These are phyloP conservation scores for Usnea hakonensis DNA, from an alignment of 495 filamentous ascomycete genomes.

Conservation along the genomic window DNA sequence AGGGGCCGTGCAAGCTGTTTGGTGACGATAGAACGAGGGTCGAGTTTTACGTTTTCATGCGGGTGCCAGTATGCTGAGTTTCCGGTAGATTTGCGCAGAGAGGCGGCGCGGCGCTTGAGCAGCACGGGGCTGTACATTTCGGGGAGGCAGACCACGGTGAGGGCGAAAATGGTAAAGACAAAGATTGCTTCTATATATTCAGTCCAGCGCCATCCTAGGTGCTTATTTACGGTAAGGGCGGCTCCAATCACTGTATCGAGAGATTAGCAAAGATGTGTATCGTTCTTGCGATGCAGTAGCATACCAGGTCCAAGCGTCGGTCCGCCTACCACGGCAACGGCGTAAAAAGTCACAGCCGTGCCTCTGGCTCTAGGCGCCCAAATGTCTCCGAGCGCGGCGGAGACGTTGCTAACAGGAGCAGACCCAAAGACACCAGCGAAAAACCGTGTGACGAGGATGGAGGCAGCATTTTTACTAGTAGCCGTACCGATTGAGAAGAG, in stretches of 20 bases:
- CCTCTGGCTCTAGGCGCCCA: not conserved
- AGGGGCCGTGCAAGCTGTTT: not conserved
- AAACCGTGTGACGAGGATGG: conserved; percentile 55
- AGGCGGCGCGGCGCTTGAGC: not conserved
- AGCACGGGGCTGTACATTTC: not conserved
- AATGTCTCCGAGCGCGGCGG: conserved; percentile 54
- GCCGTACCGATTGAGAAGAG: conserved; percentile 2
- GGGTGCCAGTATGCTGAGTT: not conserved
- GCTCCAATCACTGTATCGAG: not conserved
- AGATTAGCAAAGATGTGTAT: not conserved
- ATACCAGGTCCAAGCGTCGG: not conserved
- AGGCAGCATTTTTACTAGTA: conserved; percentile 13
- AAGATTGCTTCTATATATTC: not conserved
- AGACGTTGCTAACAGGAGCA: conserved; percentile 54
- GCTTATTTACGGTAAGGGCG: not conserved
- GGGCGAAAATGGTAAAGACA: not conserved
- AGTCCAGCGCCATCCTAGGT: not conserved
- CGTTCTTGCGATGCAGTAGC: not conserved
- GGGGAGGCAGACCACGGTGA: not conserved
- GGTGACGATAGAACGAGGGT: not conserved
- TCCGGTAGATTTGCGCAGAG: not conserved
- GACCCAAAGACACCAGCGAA: conserved; percentile 55
- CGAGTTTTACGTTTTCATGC: not conserved
- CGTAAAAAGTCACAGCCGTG: not conserved
- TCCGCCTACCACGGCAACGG: not conserved